Base-by-base conservation (phyloP, 345 rosid genomes). In the Aegle marmelos region DNA sequence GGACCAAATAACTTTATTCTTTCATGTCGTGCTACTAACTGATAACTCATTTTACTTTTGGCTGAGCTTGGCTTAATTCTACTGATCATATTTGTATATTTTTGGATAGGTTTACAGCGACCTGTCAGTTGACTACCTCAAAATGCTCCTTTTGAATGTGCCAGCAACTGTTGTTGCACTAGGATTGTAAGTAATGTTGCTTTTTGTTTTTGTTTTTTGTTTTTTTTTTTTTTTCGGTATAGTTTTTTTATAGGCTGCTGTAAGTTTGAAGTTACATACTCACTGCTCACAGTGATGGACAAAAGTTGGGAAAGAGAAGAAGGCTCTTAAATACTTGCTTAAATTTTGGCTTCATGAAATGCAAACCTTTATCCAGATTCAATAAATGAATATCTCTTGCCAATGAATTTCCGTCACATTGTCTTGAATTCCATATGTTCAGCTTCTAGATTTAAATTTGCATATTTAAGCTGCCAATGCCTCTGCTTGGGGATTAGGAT, bases 161-260 rank as follows among this genome's bases (percentile, higher is more conserved):
- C 99, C 99, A 22, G 97, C 97, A 2, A 87, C 96, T 27, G 93
- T 96, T 22, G 75, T 94, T 65, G 97, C 99, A 41, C 86, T 96
- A 5, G 82, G 89, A 79, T 77, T 91, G 91, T 90, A 82, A 89
- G 93, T 81, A 50, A 2, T 45, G 9, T 36, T 68, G 3, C 50
- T 62, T 62, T 37, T 2, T 2, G 7, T 37, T 37, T 37, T 37
- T 37, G n/a, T n/a, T n/a, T n/a, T n/a, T n/a, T n/a, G n/a, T n/a
- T n/a, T n/a, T n/a, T n/a, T n/a, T n/a, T n/a, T n/a, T n/a, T n/a
- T n/a, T n/a, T n/a, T n/a, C n/a, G n/a, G n/a, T n/a, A n/a, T n/a
- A n/a, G n/a, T 1, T 33, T 7, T 37, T 67, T 59, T 54, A 69
- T 39, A 27, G n/a, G 24, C 21, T 48, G n/a, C 27, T 37, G 30